Evolutionary conservation across 495 filamentous ascomycete species (phyloP).

Genomic region (Aspergillus wentii): DNA sequence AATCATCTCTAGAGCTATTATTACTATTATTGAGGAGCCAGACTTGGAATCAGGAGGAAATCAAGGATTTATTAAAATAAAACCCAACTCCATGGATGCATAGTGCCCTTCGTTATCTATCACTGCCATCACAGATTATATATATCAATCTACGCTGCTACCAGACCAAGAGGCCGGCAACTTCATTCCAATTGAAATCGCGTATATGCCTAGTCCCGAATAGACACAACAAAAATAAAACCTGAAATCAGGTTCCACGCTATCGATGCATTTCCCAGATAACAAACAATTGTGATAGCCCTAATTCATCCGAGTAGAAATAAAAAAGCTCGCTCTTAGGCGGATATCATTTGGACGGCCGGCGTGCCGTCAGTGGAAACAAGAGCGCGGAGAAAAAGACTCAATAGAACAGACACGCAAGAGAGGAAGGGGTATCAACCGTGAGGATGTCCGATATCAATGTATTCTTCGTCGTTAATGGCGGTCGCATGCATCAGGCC

Average conservation of each 20-base stretch:
- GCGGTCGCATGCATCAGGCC: constrained; percentile 51
- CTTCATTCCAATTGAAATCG: constrained; percentile 7
- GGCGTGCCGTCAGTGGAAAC: constrained; percentile 1
- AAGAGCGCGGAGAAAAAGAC: constrained; percentile 7
- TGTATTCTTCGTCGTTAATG: constrained; percentile 48
- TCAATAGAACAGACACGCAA: constrained; percentile 15
- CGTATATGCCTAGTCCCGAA: constrained; percentile 17
- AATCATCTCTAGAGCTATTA: too few species aligned
- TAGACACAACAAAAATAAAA: constrained; percentile 14
- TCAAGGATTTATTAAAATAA: too few species aligned
- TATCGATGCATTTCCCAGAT: constrained; percentile 31
- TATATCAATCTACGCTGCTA: too few species aligned
- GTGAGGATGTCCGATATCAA: constrained; percentile 37
- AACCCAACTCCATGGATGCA: too few species aligned
- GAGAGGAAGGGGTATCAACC: constrained; percentile 32
- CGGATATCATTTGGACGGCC: constrained; percentile 1
- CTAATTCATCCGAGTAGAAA: constrained; percentile 26
- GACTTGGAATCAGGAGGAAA: too few species aligned
- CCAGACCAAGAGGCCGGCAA: too few species aligned
- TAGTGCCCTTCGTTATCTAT: too few species aligned
- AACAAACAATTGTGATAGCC: constrained; percentile 16
- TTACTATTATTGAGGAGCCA: too few species aligned
- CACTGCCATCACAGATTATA: too few species aligned
- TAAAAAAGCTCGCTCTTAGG: constrained; percentile 7
- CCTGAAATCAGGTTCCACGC: constrained; percentile 19